phyloP scores from a whole-genome alignment of 2,329 filamentous ascomycete genomes.

The Hortaea werneckii region DNA sequence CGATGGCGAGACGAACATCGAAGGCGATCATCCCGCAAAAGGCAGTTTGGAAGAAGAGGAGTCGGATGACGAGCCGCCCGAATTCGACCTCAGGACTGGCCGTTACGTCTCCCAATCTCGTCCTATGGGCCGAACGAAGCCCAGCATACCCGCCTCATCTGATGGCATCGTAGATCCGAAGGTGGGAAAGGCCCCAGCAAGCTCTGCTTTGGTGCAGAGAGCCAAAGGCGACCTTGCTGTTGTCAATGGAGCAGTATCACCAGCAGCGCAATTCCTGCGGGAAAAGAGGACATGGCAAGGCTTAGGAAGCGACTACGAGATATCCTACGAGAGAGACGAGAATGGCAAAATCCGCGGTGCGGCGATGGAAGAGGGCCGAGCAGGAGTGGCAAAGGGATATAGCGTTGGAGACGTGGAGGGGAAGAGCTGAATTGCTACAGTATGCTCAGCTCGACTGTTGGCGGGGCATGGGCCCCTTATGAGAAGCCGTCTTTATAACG shows the following conservation, averaged over 20 bases:
- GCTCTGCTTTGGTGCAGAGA: slow-evolving; percentile 52
- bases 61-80: slow-evolving; percentile 54
- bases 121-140: slow-evolving; percentile 48
- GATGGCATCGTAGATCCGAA: background rate
- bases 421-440: too few relatives aligned
- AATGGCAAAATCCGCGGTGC: slow-evolving; percentile 44
- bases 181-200: background rate
- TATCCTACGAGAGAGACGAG: slow-evolving; percentile 49
- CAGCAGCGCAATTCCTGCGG: slow-evolving; percentile 77
- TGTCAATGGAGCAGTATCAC: slow-evolving; percentile 79
- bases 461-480: too few relatives aligned
- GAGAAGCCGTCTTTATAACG: too few relatives aligned
- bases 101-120: slow-evolving; percentile 68
- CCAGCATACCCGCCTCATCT: background rate
- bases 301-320: slow-evolving; percentile 72
- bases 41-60: slow-evolving; percentile 54
- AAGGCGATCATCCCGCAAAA: slow-evolving; percentile 28
- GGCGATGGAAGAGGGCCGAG: slow-evolving; percentile 71
- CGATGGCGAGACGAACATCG: slow-evolving; percentile 24
- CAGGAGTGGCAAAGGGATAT: slow-evolving; percentile 84
- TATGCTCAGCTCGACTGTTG: too few relatives aligned
- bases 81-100: slow-evolving; percentile 86
- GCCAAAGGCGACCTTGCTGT: slow-evolving; percentile 63
- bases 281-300: slow-evolving; percentile 85
- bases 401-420: slow-evolving; percentile 51